phyloP scores from a whole-genome alignment of 352 stramenopile species.

The Elongisporangium senticosum region DNA sequence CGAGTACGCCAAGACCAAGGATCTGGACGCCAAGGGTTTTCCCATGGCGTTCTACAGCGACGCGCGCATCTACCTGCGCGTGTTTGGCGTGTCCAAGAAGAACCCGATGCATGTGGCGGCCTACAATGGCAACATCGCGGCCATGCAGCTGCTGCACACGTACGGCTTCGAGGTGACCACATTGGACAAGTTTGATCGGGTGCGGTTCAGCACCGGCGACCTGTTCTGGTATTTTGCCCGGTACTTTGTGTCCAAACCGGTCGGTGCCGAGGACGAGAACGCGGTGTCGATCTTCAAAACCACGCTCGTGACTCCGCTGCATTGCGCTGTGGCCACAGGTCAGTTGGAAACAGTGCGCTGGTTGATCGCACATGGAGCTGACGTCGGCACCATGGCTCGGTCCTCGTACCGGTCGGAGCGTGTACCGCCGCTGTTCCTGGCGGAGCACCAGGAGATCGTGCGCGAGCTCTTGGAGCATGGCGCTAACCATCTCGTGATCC shows the following conservation, averaged over 20 bases:
- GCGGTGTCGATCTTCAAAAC: conserved; percentile 76
- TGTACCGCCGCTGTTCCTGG: conserved; percentile 70
- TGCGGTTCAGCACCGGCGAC: conserved; percentile 76
- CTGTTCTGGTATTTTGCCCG: conserved; percentile 79
- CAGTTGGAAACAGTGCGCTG: conserved; percentile 65
- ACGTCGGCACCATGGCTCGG: conserved; percentile 35
- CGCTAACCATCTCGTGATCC: conserved; percentile 57
- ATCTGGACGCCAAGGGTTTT: conserved; percentile 45
- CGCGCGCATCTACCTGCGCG: conserved; percentile 39
- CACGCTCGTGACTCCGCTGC: conserved; percentile 74
- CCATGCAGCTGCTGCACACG: conserved; percentile 46
- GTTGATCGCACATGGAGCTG: conserved; percentile 57
- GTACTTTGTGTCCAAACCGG: conserved; percentile 55
- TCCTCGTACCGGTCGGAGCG: conserved; percentile 72
- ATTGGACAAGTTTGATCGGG: conserved; percentile 74
- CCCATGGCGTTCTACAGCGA: conserved; percentile 46
- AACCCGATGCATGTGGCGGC: conserved; percentile 78
- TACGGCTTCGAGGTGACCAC: conserved; percentile 56
- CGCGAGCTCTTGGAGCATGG: conserved; percentile 55
- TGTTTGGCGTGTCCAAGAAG: conserved; percentile 66
- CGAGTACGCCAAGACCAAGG: conserved; percentile 36
- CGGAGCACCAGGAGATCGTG: conserved; percentile 60
- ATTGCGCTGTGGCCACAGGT: conserved; percentile 70
- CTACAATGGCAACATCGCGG: conserved; percentile 64
- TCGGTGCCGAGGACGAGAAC: conserved; percentile 48